Conservation (phyloP, 768 basidiomycete species). For the Tricholoma furcatifolium region DNA sequence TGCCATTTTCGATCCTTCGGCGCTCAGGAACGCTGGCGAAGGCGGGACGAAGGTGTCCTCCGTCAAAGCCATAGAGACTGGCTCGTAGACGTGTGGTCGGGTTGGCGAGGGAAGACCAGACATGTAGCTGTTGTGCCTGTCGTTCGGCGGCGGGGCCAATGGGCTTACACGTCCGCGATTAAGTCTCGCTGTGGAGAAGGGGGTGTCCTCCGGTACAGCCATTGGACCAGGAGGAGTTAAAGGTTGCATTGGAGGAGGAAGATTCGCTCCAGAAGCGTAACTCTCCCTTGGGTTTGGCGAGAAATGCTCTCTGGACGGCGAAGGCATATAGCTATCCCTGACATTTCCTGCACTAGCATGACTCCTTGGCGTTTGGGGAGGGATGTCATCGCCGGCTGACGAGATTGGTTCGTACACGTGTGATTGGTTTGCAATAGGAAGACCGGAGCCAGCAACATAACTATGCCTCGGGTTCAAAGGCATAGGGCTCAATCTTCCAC, state of each 20-base stretch:
- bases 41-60: slow-evolving; percentile 61
- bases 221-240: background rate
- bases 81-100: slow-evolving; percentile 57
- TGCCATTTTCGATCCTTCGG: slow-evolving; percentile 29
- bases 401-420: slow-evolving; percentile 74
- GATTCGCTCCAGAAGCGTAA: slow-evolving; percentile 1
- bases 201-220: slow-evolving; percentile 10
- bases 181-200: slow-evolving; percentile 27
- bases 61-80: slow-evolving; percentile 68
- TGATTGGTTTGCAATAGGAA: slow-evolving; percentile 10
- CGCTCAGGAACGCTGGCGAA: slow-evolving; percentile 52
- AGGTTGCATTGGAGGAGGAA: slow-evolving; percentile 8
- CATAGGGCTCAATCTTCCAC: slow-evolving; percentile 56
- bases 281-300: slow-evolving; percentile 5
- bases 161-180: slow-evolving; percentile 49
- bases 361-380: background rate
- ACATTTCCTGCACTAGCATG: background rate
- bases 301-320: slow-evolving; percentile 2
- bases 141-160: slow-evolving; percentile 45
- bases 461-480: slow-evolving; percentile 49
- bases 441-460: slow-evolving; percentile 32
- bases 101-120: slow-evolving; percentile 17
- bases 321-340: background rate
- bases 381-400: slow-evolving; percentile 4
- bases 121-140: slow-evolving; percentile 38